These are phyloP conservation scores for Sphagnum tenellum DNA, from an alignment of 225 moss, liverwort and hornwort species.

Conservation along the genomic window DNA sequence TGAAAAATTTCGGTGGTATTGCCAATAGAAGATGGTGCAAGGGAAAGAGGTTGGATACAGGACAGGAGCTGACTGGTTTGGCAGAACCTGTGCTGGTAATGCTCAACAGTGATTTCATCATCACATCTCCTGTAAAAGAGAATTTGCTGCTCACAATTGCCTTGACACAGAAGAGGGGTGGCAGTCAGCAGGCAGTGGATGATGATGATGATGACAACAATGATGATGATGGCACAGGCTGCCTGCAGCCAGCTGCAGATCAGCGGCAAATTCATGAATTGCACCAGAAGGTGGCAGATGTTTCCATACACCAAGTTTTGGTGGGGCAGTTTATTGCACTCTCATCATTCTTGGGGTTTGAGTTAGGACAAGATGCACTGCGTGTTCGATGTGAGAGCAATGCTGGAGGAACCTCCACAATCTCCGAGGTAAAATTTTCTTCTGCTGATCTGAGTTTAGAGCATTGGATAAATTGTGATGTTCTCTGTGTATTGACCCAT, in stretches of 20 bases:
- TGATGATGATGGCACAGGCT: no score
- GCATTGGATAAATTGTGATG: no score
- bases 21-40: no score
- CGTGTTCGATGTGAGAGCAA: slow-evolving; percentile 54
- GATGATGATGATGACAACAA: no score
- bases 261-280: no score
- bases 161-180: slow-evolving; percentile 12
- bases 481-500: background rate
- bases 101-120: slow-evolving; percentile 49
- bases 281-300: no score
- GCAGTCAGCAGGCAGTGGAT: background rate
- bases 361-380: slow-evolving; percentile 40
- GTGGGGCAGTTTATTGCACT: slow-evolving; percentile 53
- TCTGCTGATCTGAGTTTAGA: no score
- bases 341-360: slow-evolving; percentile 36
- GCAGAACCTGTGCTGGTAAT: slow-evolving; percentile 28
- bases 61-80: background rate
- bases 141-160: slow-evolving; percentile 56
- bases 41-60: background rate
- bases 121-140: slow-evolving; percentile 46
- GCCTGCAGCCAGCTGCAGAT: no score
- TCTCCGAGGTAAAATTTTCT: slow-evolving; percentile 43
- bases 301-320: slow-evolving; percentile 14
- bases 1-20: no score
- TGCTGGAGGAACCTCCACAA: slow-evolving; percentile 66